phyloP scores from a whole-genome alignment of 495 filamentous ascomycete species.

The Staphylotrichum longicolle region DNA sequence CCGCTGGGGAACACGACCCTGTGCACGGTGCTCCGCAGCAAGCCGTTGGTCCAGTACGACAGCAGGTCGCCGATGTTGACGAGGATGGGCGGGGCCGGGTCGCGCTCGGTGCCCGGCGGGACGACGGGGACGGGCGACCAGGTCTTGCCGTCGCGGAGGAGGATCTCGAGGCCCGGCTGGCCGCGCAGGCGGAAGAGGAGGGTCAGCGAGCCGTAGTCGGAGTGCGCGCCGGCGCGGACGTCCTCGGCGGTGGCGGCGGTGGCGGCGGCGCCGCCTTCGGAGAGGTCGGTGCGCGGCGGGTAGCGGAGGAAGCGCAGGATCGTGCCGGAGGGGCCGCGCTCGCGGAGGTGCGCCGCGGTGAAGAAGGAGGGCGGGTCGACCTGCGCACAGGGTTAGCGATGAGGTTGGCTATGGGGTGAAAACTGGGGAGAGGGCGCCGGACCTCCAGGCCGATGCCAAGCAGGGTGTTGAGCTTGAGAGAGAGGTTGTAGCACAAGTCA shows the following conservation, averaged over 20 bases:
- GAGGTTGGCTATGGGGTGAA: neutral
- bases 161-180: slow-evolving; percentile 85
- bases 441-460: slow-evolving; percentile 71
- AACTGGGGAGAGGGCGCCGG: neutral
- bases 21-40: slow-evolving; percentile 83
- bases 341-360: slow-evolving; percentile 63
- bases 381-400: neutral
- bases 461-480: slow-evolving; percentile 65
- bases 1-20: slow-evolving; percentile 69
- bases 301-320: slow-evolving; percentile 83
- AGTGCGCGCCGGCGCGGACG: slow-evolving; percentile 85
- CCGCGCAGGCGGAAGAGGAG: slow-evolving; percentile 80
- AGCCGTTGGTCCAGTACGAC: slow-evolving; percentile 84
- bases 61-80: slow-evolving; percentile 93
- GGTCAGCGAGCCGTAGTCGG: slow-evolving; percentile 86
- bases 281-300: slow-evolving; percentile 45
- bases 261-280: neutral
- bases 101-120: slow-evolving; percentile 51
- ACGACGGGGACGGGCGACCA: slow-evolving; percentile 65
- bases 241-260: slow-evolving; percentile 62
- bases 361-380: slow-evolving; percentile 60
- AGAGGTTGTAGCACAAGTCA: slow-evolving; percentile 68
- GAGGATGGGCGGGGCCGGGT: slow-evolving; percentile 70
- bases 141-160: slow-evolving; percentile 48
- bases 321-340: slow-evolving; percentile 60